These are phyloP conservation scores for Antitrichia curtipendula DNA, from an alignment of 225 moss, liverwort and hornwort genomes.

Conservation along the genomic window DNA sequence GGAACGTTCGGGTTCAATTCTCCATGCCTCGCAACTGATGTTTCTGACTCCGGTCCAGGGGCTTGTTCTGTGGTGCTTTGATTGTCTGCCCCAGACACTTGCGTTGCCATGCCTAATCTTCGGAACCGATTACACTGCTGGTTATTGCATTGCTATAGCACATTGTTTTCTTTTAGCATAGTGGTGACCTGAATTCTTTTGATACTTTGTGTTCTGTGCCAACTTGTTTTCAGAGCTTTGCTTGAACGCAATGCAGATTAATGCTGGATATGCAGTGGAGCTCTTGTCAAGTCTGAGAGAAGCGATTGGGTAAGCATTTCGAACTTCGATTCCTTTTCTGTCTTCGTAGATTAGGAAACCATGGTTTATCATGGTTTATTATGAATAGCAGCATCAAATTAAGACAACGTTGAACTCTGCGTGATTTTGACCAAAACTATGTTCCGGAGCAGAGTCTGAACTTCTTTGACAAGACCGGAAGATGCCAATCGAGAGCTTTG, in stretches of 20 bases:
- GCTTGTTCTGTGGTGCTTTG: conserved; percentile 6
- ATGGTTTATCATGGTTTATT: not conserved
- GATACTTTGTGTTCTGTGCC: not conserved
- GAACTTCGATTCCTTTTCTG: not conserved
- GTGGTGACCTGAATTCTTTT: not conserved
- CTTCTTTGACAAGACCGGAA: not conserved
- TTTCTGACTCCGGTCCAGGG: conserved; percentile 3
- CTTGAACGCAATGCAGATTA: not conserved
- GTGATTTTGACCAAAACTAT: not conserved
- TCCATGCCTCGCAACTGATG: not conserved
- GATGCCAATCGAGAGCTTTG: not conserved
- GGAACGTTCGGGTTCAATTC: conserved; percentile 5
- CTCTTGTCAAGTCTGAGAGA: not conserved
- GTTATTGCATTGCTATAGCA: not conserved
- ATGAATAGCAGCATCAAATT: not conserved
- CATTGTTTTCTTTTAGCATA: not conserved
- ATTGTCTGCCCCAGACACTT: not conserved
- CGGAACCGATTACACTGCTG: not conserved
- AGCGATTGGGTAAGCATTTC: not conserved
- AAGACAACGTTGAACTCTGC: not conserved
- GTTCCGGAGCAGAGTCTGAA: not conserved
- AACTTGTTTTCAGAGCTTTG: not conserved
- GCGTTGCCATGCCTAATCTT: conserved; percentile 11
- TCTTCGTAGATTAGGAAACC: not conserved
- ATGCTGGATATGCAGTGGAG: not conserved